Evolutionary conservation across 257 asterid genomes (phyloP), one percentile per base, ranked within the genome.

Genomic region (Solanum appendiculatum): DNA sequence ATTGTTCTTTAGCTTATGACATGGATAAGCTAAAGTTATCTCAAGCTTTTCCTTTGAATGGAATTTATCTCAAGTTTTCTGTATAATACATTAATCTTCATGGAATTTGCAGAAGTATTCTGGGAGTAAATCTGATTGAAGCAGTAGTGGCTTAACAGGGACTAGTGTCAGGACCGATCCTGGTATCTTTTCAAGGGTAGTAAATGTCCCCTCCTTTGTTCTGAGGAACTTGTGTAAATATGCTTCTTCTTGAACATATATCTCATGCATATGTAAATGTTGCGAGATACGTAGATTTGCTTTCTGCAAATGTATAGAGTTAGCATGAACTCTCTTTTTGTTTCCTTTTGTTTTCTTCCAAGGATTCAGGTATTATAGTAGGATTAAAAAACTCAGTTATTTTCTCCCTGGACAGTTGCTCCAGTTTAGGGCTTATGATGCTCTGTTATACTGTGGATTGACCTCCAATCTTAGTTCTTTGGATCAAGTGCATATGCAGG

Each of bases 111-210:
- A 93, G 95, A 89, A 90, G 83, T 91, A 90, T 64, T 40, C 88
- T 44, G 91, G 92, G 77, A 90, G 83, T 88, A 89, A 83, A 37
- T 86, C 90, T 88, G 87, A 89, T 88, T 88, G 70, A 88, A 86
- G 92, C 74, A 80, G 86, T 20, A 77, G 91, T 75, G 80, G 89
- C 85, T 56, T 56, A 36, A 18, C 20, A 87, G 83, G 42, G 92
- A 73, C 88, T 86, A 87, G 89, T 18, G 46, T 36, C 18, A 36
- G 72, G 83, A 16, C 7, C 14, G 44, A 34, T 34, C 14, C 42
- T 34, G 40, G 29, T 18, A 10, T 72, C 80, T 89, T 58, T 75
- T 21, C 42, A 34, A 16, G 8, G 44, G 84, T 85, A 64, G 83
- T n/a, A 9, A 83, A 13, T 48, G 20, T 40, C 48, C 42, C 63